Conservation (phyloP, 148 eudicot species). For the Arbutus unedo region DNA sequence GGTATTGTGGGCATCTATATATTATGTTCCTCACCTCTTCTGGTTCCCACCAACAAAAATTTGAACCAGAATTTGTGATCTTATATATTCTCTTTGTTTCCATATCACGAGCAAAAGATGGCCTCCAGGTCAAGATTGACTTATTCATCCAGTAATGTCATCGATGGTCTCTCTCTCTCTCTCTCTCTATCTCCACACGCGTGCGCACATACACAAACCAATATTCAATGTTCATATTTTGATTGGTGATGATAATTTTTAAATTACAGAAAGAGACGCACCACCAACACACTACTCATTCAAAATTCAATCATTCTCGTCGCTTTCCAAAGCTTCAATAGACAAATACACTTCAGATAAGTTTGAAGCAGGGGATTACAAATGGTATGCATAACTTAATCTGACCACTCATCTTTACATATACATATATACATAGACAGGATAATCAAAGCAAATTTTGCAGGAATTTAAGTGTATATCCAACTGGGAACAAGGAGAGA, state of each 20-base stretch:
- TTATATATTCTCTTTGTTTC: neutral
- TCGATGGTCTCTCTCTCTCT: neutral
- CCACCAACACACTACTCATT: slow-evolving; percentile 22
- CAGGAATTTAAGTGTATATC: slow-evolving; percentile 22
- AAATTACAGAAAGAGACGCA: slow-evolving; percentile 12
- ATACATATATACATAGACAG: too few species aligned
- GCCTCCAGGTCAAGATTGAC: neutral
- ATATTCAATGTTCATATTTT: neutral
- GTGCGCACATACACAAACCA: too few species aligned
- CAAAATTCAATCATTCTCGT: slow-evolving; percentile 14
- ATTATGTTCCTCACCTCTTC: neutral
- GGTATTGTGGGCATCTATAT: neutral
- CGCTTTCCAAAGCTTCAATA: slow-evolving; percentile 17
- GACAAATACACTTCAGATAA: slow-evolving; percentile 25
- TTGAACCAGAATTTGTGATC: neutral
- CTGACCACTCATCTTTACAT: too few species aligned
- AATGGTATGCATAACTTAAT: slow-evolving; percentile 14
- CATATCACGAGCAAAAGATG: neutral
- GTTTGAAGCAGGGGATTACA: slow-evolving; percentile 26
- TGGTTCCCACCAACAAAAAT: neutral
- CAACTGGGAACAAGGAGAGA: slow-evolving; percentile 22
- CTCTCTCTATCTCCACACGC: neutral
- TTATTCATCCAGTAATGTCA: neutral
- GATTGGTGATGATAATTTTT: neutral
- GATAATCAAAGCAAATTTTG: neutral